phyloP scores from a whole-genome alignment of 192 early-diverging fungal genomes.

The Coemansia aciculifera region DNA sequence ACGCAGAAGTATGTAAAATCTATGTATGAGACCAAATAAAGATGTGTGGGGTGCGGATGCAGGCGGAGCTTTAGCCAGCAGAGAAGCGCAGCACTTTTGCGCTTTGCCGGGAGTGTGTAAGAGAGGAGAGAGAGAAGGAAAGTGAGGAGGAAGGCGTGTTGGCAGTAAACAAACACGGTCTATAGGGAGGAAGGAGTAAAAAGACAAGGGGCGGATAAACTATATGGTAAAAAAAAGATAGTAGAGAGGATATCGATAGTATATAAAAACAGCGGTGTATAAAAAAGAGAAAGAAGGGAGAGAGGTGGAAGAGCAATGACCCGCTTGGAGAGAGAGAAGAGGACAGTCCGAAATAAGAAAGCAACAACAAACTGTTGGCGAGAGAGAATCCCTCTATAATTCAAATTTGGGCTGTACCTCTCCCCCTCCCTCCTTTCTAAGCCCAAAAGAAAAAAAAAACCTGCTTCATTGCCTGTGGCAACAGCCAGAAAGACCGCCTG shows the following conservation, averaged over 20 bases:
- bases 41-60: background rate
- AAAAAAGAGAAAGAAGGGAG: conserved; percentile 23
- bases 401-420: conserved; percentile 3
- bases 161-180: conserved; percentile 1
- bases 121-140: background rate
- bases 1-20: conserved; percentile 2
- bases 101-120: background rate
- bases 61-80: background rate
- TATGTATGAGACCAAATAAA: background rate
- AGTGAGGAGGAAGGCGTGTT: background rate
- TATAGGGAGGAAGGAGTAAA: conserved; percentile 1
- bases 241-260: conserved; percentile 47
- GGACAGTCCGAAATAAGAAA: conserved; percentile 12
- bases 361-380: conserved; percentile 9
- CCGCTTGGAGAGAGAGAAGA: background rate
- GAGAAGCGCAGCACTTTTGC: background rate
- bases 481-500: conserved; percentile 7
- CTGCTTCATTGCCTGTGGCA: background rate
- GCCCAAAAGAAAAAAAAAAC: conserved; percentile 10
- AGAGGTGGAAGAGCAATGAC: conserved; percentile 10
- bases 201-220: conserved; percentile 24
- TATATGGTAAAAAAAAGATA: conserved; percentile 18
- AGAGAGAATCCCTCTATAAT: conserved; percentile 6
- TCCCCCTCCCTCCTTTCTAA: background rate
- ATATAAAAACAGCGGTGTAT: conserved; percentile 24